These are phyloP conservation scores for Serpula lacrymans DNA, from an alignment of 768 basidiomycete species.

Conservation along the genomic window DNA sequence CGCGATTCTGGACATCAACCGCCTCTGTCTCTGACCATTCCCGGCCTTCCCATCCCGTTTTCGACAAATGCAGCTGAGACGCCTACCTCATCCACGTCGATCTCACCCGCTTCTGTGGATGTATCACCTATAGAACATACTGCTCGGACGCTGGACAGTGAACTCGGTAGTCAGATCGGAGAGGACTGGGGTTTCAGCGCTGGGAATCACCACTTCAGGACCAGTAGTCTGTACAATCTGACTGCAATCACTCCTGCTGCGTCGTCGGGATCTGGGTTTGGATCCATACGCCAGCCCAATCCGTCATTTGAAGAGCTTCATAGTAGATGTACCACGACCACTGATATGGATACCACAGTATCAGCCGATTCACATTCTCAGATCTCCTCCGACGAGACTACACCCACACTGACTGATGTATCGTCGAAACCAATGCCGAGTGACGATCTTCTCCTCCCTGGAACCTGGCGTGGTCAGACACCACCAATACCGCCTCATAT, in stretches of 20 bases:
- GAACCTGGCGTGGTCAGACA: slow-evolving; percentile 10
- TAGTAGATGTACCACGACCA: no score
- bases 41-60: slow-evolving; percentile 28
- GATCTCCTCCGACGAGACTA: no score
- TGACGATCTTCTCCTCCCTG: slow-evolving; percentile 9
- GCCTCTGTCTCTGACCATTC: slow-evolving; percentile 30
- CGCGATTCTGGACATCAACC: slow-evolving; percentile 13
- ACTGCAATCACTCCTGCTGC: slow-evolving; percentile 37
- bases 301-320: no score
- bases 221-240: slow-evolving; percentile 55
- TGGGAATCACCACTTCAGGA: slow-evolving; percentile 44
- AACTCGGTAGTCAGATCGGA: slow-evolving; percentile 54
- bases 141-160: slow-evolving; percentile 50
- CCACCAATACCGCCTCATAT: slow-evolving; percentile 23
- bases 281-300: no score
- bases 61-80: slow-evolving; percentile 29
- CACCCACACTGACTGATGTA: no score
- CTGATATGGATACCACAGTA: no score
- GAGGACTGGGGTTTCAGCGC: slow-evolving; percentile 39
- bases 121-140: no score
- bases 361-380: no score
- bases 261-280: no score
- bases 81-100: slow-evolving; percentile 18
- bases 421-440: no score
- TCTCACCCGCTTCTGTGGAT: slow-evolving; percentile 8